These are phyloP conservation scores for Trichoderma breve DNA, from an alignment of 2,329 filamentous ascomycete genomes.

Conservation along the genomic window DNA sequence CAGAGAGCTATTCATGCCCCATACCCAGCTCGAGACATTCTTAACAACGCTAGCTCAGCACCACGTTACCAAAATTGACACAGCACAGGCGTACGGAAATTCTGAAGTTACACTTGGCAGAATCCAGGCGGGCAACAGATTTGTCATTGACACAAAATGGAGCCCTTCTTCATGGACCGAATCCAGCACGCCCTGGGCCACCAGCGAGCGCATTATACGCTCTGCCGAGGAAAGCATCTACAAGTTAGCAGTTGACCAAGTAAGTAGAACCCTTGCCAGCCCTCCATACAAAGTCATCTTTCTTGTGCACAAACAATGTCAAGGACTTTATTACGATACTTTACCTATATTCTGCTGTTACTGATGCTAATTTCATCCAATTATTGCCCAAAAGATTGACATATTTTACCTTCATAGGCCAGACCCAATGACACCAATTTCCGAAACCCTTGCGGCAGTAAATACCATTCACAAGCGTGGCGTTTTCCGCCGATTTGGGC, in stretches of 20 bases:
- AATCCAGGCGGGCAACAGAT: slow-evolving; percentile 20
- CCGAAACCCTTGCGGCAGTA: slow-evolving; percentile 21
- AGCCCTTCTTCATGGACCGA: slow-evolving; percentile 21
- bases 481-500: slow-evolving; percentile 20
- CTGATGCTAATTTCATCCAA: background rate
- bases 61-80: slow-evolving; percentile 21
- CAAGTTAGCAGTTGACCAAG: slow-evolving; percentile 15
- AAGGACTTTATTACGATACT: background rate
- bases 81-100: slow-evolving; percentile 22
- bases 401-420: slow-evolving; percentile 23
- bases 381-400: slow-evolving; percentile 14
- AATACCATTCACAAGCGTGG: slow-evolving; percentile 20
- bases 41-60: slow-evolving; percentile 15
- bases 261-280: slow-evolving; percentile 6
- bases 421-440: slow-evolving; percentile 20
- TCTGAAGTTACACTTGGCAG: slow-evolving; percentile 20
- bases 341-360: background rate
- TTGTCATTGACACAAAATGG: slow-evolving; percentile 24
- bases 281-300: background rate
- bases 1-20: slow-evolving; percentile 20
- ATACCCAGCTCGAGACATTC: background rate
- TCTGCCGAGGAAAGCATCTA: slow-evolving; percentile 21
- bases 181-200: background rate
- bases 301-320: background rate
- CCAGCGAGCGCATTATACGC: slow-evolving; percentile 13